Conservation (phyloP, 2,329 filamentous ascomycete genomes). For the Thielaviopsis punctulata region DNA sequence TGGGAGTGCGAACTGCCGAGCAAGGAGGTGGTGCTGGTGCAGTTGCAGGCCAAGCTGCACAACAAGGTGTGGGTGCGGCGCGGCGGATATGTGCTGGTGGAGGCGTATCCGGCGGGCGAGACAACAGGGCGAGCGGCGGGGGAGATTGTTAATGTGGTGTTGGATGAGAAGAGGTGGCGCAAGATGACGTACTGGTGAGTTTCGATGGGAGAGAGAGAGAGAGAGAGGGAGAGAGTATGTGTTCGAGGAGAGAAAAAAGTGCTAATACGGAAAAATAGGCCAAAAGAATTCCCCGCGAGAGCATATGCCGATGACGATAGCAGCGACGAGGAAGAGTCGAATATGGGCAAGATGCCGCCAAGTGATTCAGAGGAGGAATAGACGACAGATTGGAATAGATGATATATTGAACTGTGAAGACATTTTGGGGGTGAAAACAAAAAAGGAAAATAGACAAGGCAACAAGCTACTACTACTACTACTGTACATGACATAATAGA, state of each 20-base stretch:
- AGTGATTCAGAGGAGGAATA: conserved; percentile 51
- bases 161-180: conserved; percentile 82
- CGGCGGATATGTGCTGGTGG: conserved; percentile 71
- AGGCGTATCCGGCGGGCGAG: conserved; percentile 44
- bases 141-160: conserved; percentile 83
- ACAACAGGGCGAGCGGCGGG: conserved; percentile 66
- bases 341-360: conserved; percentile 69
- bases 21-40: conserved; percentile 50
- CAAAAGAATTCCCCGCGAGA: conserved; percentile 56
- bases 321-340: conserved; percentile 56
- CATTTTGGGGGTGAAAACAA: no score
- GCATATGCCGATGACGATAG: conserved; percentile 18
- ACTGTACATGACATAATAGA: no score
- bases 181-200: conserved; percentile 72
- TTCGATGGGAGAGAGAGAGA: background rate
- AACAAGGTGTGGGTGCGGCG: conserved; percentile 89
- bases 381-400: background rate
- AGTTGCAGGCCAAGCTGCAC: conserved; percentile 71
- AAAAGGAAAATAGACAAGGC: background rate
- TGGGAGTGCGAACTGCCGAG: conserved; percentile 62
- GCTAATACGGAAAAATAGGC: conserved; percentile 18
- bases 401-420: background rate
- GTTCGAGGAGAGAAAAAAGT: background rate
- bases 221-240: background rate
- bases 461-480: no score